Evolutionary conservation across 768 basidiomycete genomes (phyloP), one percentile per base, ranked within the genome.

Genomic region (Tricholomella constricta): DNA sequence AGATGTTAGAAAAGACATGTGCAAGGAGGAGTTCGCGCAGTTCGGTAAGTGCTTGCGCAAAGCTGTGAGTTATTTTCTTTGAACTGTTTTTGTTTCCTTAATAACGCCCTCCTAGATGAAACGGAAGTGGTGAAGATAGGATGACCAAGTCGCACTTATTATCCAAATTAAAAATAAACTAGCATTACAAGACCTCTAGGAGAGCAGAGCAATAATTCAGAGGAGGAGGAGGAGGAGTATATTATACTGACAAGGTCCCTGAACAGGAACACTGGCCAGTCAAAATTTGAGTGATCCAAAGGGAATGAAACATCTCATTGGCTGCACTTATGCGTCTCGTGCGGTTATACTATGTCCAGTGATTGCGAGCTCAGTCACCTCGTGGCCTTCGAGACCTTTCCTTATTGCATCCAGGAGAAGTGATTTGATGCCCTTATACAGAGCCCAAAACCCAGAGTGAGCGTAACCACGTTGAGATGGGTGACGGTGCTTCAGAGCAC

Each of bases 21-120:
- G 96, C 73, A 82, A 82, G 45, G 79, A 81, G 2, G 93, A 98
- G 69, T 98, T 97, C 56, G 76, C 76, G 11, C 82, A 82, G 57
- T 99, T 98, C 69, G 88, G 85, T 35, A 75, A 80, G 27, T 99
- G 96, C 68, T 70, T 99, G 27, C 83, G 85, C 42, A 75, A 82
- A 58, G 85, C 86, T 49, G 96, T 97, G 84, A 72, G 15, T 27
- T 26, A n/a, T 34, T 42, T 32, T 35, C 22, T 17, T 47, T 17
- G n/a, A 38, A 37, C 14, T 8, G 27, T 26, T 35, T 9, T 14
- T 7, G 25, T 40, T 7, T 32, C 26, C 38, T 45, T n/a, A 34
- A 43, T 45, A 22, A 48, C 15, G 8, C 46, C 43, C 40, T 23
- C 32, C 12, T 52, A 73, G 72, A 65, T 69, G 66, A 68, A 69